A percentile compares a stretch with the other conserved stretches of the same genome.
These are phyloP conservation scores for Colletotrichum destructivum DNA, from an alignment of 2,329 filamentous ascomycete species.

Conservation along the genomic window DNA sequence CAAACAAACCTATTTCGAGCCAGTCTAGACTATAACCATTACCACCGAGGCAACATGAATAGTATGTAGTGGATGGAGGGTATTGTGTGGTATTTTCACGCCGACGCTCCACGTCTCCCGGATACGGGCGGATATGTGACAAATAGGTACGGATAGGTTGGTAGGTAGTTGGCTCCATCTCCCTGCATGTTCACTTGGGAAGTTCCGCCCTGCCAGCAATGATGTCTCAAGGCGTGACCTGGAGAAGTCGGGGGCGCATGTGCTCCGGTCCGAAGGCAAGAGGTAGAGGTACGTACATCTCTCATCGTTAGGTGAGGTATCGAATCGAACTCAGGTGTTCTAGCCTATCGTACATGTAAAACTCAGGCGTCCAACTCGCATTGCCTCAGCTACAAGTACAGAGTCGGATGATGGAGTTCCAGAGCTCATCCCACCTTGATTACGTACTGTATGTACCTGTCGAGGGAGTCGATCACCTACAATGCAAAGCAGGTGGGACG, in stretches of 20 bases:
- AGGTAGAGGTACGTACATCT: neutral
- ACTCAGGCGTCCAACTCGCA: neutral
- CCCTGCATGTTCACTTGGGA: too few species aligned
- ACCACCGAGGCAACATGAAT: neutral
- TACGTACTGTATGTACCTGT: neutral
- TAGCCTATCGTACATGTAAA: neutral
- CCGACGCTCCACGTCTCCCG: neutral
- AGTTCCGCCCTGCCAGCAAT: too few species aligned
- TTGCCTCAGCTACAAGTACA: neutral
- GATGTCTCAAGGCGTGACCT: neutral
- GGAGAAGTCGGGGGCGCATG: neutral
- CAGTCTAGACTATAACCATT: neutral
- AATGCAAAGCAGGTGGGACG: constrained; percentile 1
- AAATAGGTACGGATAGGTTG: too few species aligned
- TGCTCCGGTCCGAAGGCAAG: neutral
- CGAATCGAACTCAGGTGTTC: neutral
- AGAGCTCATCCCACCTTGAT: neutral
- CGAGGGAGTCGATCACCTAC: constrained; percentile 12
- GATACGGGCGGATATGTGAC: neutral
- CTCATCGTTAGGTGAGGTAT: neutral
- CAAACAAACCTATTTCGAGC: neutral
- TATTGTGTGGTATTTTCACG: neutral
- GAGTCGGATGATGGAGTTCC: neutral
- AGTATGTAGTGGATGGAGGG: neutral
- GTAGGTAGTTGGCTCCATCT: too few species aligned